Evolutionary conservation across 139 green algal genomes (phyloP), one percentile per base, ranked within the genome.

Genomic region (Ettlia oleoabundans): DNA sequence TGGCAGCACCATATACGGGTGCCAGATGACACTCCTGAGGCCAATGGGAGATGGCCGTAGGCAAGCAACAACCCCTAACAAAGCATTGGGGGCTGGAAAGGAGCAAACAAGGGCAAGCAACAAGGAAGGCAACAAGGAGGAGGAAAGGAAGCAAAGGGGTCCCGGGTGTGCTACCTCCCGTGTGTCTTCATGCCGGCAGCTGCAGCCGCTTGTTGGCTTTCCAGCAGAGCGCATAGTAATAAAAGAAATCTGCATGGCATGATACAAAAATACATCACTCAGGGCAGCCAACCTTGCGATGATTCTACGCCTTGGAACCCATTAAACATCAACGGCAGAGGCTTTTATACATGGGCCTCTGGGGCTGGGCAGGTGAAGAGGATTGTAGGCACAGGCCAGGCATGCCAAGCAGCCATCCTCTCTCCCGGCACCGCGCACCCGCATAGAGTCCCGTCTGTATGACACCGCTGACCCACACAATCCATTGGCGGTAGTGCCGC

Each of bases 181-280:
- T 58, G 47, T 58, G 47, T 10, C 47, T 58, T 78, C 53, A 98
- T 2, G 94, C 87, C 37, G 95, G 95, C 41, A 98, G 84, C 5
- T 90, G 87, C 19, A 98, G 87, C 71, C 95, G 96, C 76, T 96
- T 86, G 83, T 98, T 98, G 83, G 93, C 94, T 40, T 89, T 90
- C 95, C 95, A 98, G 73, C 86, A 92, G 61, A 89, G 55, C 7
- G 93, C 77, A 73, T 98, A 96, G 89, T 97, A 98, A 84, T 99
- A 99, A 84, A 98, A 99, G 90, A 99, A 99, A 88, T 99, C 97
- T n/a, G 89, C 47, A 10, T 24, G 47, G 15, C 47, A 15, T 58
- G 47, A 58, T 15, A 58, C 47, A 15, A 58, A 15, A 15, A 10
- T 24, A 58, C 47, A 58, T 15, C 47, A 58, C 55, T 65, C 47